phyloP scores from a whole-genome alignment of 176 grass and related monocot species.

The barley (Hordeum vulgare) region MorexV3_pseudomolecules_assembly NC_058524.1:623171780-623172279 shows the following conservation, averaged over 20 bases:
- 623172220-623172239: background rate
- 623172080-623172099: background rate
- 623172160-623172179: background rate
- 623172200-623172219: background rate
- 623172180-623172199: background rate
- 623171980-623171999: background rate
- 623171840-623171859: slow-evolving; percentile 99
- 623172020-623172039: slow-evolving; percentile 97
- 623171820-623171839: slow-evolving; percentile 39
- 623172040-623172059: slow-evolving; percentile 99
- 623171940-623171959: background rate
- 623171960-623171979: background rate
- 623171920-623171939: background rate
- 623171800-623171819: slow-evolving; percentile 8
- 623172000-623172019: background rate
- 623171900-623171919: slow-evolving; percentile 54
- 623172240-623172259: background rate
- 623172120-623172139: background rate
- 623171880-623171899: slow-evolving; percentile 97
- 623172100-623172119: background rate
- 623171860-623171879: slow-evolving; percentile 97
- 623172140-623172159: background rate
- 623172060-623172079: slow-evolving; percentile 97
- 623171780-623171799: background rate
- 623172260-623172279: background rate